These are phyloP conservation scores for slime mould (Dictyostelium discoideum) DNA, from an alignment of 78 protist genomes.

Conservation along the genomic window DNA sequence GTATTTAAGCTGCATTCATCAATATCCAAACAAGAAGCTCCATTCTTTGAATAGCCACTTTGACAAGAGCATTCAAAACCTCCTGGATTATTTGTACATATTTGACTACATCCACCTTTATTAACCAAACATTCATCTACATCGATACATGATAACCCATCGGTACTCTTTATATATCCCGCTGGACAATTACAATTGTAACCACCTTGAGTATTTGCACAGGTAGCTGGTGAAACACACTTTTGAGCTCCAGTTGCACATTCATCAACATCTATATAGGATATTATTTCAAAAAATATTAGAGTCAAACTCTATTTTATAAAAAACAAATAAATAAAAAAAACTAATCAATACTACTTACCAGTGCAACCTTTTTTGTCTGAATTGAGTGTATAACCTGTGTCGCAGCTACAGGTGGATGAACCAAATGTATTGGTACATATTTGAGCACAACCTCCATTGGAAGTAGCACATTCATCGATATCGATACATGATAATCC, in stretches of 20 bases:
- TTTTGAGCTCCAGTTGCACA: neutral
- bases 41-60: neutral
- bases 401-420: neutral
- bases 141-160: neutral
- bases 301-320: no score
- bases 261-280: neutral
- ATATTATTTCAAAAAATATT: no score
- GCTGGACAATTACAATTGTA: neutral
- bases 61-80: neutral
- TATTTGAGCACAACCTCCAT: neutral
- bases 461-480: neutral
- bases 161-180: neutral
- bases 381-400: neutral
- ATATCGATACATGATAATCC: neutral
- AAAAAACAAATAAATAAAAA: no score
- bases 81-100: neutral
- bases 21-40: neutral
- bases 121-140: neutral
- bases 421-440: neutral
- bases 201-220: neutral
- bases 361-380: neutral
- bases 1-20: neutral
- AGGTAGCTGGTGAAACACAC: neutral
- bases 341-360: no score
- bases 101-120: neutral